These are phyloP conservation scores for Zalaria obscura DNA, from an alignment of 2,329 filamentous ascomycete genomes.

Conservation along the genomic window DNA sequence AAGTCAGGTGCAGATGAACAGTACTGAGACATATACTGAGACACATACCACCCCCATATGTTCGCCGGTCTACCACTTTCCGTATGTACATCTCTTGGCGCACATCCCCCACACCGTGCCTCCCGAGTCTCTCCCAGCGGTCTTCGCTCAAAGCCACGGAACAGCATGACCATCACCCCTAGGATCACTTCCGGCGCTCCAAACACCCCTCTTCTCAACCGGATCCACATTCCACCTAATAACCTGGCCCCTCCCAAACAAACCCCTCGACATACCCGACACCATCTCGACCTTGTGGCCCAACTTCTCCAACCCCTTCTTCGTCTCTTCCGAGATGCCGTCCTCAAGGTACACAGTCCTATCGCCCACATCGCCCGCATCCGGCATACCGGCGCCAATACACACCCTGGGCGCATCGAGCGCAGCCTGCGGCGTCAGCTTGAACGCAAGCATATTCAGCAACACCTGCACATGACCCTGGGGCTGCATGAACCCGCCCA, in stretches of 20 bases:
- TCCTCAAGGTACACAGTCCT: slow-evolving; percentile 68
- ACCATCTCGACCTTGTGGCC: slow-evolving; percentile 64
- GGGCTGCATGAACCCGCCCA: slow-evolving; percentile 98
- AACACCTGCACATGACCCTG: slow-evolving; percentile 92
- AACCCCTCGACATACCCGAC: slow-evolving; percentile 45
- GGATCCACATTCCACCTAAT: slow-evolving; percentile 61
- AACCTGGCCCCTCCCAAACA: slow-evolving; percentile 80
- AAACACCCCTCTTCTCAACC: slow-evolving; percentile 53
- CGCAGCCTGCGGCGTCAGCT: slow-evolving; percentile 70
- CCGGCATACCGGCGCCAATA: slow-evolving; percentile 60
- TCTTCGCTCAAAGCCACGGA: slow-evolving; percentile 18
- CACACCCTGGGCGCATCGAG: slow-evolving; percentile 87
- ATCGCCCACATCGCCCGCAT: slow-evolving; percentile 42
- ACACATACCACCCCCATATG: too few species aligned
- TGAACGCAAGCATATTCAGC: slow-evolving; percentile 74
- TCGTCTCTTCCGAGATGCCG: slow-evolving; percentile 55
- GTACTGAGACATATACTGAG: too few species aligned
- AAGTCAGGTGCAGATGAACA: too few species aligned
- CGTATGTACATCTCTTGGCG: too few species aligned
- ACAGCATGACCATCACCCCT: slow-evolving; percentile 69
- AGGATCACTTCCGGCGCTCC: slow-evolving; percentile 78
- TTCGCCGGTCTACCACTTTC: too few species aligned
- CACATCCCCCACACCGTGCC: too few species aligned
- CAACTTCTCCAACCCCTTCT: slow-evolving; percentile 50
- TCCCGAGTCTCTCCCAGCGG: too few species aligned